Evolutionary conservation across 2,329 filamentous ascomycete genomes (phyloP), one percentile per base, ranked within the genome.

Genomic region (Helotiales sp.): DNA sequence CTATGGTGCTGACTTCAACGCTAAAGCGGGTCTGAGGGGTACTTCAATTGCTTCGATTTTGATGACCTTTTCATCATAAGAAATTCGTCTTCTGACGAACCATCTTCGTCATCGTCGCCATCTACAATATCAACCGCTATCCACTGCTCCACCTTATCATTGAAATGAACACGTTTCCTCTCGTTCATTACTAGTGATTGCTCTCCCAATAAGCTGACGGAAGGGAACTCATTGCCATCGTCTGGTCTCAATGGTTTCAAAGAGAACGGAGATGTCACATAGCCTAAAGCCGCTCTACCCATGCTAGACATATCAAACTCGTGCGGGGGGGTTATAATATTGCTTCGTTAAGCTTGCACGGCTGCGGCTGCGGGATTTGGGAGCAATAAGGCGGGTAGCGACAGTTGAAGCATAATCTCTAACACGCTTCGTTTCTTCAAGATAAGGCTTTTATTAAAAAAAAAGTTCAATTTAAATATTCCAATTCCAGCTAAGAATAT

Each of bases 141-240:
- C 77, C 93, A 97, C 77, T 97, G 94, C 77, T 93, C 89, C 2
- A 97, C 94, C 79, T 93, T 91, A 76, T 97, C 91, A 76, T 97
- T 94, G 78, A 97, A 97, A 75, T 96, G 92, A 72, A 97, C 97
- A 78, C 96, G 94, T 68, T 90, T 93, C 74, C 87, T 85, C 47
- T 50, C 47, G 47, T 26, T 26, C 47, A 26, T 50, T 50, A 22
- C 22, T 47, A 22, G 43, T 47, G 43, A 47, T 22, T 47, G 43
- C 43, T 47, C 43, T 47, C 43, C 43, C 47, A 10, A 32, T 32
- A 32, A 32, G 30, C 30, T 32, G 30, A 32, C 30, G 30, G 30
- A 32, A 10, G 10, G 30, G 30, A 32, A 32, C 30, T 32, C 30
- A 32, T 32, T 32, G 30, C 30, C 30, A 32, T 32, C 30, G 47